Percentiles rank a stretch among this genome's conserved stretches.
phyloP scores from a whole-genome alignment of 2,329 filamentous ascomycete species.

The Trichoderma sp. region DNA sequence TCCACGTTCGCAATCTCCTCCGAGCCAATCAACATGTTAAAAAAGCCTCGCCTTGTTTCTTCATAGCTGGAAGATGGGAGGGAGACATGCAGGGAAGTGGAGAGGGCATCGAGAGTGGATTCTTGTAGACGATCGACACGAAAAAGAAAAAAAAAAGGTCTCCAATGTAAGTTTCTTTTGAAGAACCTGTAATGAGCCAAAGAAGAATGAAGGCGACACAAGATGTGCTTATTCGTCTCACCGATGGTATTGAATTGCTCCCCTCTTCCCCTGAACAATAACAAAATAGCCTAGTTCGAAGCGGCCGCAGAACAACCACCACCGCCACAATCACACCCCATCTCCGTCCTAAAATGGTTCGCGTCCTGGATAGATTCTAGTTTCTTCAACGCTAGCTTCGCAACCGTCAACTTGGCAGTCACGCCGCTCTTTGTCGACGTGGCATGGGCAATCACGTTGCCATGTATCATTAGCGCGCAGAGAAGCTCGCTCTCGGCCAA shows the following conservation, averaged over 20 bases:
- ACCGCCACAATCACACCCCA: constrained; percentile 28
- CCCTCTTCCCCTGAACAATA: background rate
- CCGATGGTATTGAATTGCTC: background rate
- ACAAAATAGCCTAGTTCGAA: background rate
- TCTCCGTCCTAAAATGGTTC: constrained; percentile 19
- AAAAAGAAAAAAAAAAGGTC: background rate
- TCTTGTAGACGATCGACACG: background rate
- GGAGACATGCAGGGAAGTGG: background rate
- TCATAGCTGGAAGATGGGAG: background rate
- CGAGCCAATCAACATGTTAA: background rate
- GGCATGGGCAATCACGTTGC: constrained; percentile 64
- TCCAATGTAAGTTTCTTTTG: background rate
- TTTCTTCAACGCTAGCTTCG: constrained; percentile 46
- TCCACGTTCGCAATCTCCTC: background rate
- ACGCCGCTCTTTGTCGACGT: constrained; percentile 63
- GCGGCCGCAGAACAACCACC: constrained; percentile 2
- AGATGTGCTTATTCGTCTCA: background rate
- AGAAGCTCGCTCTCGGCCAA: constrained; percentile 59
- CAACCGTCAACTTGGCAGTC: constrained; percentile 73
- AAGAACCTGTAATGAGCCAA: background rate
- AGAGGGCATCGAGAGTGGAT: constrained; percentile 8
- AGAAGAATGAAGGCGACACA: background rate
- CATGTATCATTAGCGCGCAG: constrained; percentile 78
- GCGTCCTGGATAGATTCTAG: constrained; percentile 17
- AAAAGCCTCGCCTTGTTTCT: background rate